A percentile compares a stretch with the other conserved stretches of the same genome.
Conservation (phyloP, 2,329 filamentous ascomycete species). For the Emmonsiellopsis sp. region DNA sequence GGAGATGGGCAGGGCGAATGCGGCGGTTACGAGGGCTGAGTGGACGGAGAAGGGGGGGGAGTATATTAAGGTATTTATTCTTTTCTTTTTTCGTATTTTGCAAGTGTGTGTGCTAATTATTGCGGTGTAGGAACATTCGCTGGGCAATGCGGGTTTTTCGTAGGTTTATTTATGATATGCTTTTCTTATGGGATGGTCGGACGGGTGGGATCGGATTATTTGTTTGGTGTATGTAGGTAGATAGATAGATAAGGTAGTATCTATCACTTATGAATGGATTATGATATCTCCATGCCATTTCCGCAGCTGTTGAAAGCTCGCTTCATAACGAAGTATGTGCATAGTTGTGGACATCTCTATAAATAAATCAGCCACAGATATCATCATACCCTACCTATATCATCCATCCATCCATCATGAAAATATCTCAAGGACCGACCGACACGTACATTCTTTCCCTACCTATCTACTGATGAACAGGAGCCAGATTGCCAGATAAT, state of each 20-base stretch:
- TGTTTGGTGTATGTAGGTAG: not conserved
- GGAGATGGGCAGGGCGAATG: slow-evolving; percentile 46
- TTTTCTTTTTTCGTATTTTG: not conserved
- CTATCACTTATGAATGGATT: too few species aligned
- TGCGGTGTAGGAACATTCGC: slow-evolving; percentile 4
- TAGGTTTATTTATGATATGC: not conserved
- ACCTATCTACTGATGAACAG: too few species aligned
- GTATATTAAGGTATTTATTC: slow-evolving; percentile 63
- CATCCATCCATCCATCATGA: too few species aligned
- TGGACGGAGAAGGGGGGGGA: slow-evolving; percentile 87
- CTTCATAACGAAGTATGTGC: too few species aligned
- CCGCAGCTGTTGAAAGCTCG: too few species aligned
- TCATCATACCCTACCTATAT: too few species aligned
- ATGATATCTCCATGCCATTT: too few species aligned
- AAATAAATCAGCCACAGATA: too few species aligned
- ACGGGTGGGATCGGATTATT: not conserved
- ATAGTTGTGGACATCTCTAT: too few species aligned
- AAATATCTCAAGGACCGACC: too few species aligned
- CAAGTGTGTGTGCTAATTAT: not conserved
- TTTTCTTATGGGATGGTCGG: not conserved
- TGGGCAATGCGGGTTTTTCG: slow-evolving; percentile 3
- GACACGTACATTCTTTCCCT: too few species aligned
- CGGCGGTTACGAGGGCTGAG: slow-evolving; percentile 66
- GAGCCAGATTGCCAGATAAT: too few species aligned
- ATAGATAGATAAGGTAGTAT: not conserved